Evolutionary conservation across 129 eudicot species (phyloP), one percentile per base, ranked within the genome.

Genomic region (Flaveria sonorensis): DNA sequence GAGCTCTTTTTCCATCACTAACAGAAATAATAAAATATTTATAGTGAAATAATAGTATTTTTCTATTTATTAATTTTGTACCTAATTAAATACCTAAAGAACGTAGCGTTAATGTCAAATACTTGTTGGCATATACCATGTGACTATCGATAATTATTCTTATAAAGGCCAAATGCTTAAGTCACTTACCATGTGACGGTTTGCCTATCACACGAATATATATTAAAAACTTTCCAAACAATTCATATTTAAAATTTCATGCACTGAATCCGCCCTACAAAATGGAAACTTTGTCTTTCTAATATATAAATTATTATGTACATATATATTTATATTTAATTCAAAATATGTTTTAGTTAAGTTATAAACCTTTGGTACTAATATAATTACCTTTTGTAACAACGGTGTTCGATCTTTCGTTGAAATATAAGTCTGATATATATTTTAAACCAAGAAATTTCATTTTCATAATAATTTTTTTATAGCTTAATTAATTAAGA

Each of bases 181-280:
- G 52, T 74, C 55, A 15, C 47, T 23, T 43, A 61, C 78, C 70
- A 74, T 74, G 71, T 61, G 79, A 46, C 30, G 36, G 63, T 52
- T 53, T 47, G 40, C 51, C 66, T 14, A 59, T 74, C 57, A 21
- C 71, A 43, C 50, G 19, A 62, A 62, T 61, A 75, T 26, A 75
- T 60, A 10, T 43, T 15, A 9, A 61, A 45, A 60, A 14, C 55
- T 60, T 61, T 74, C 42, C 30, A 61, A 74, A 24, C n/a, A 40
- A 20, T 2, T 36, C 36, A 20, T 12, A 26, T 18, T n/a, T 24
- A 13, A 62, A 61, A 10, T 21, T 46, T 19, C 71, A 75, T 75
- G 50, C 71, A 62, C 8, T 75, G 71, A 62, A 75, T 28, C 79
- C 20, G 68, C 62, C 48, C 71, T 75, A 62, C 62, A 75, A 61